A percentile compares a stretch with the other conserved stretches of the same genome.
These are phyloP conservation scores for Phytophthora boehmeriae DNA, from an alignment of 352 stramenopile species.

Conservation along the genomic window DNA sequence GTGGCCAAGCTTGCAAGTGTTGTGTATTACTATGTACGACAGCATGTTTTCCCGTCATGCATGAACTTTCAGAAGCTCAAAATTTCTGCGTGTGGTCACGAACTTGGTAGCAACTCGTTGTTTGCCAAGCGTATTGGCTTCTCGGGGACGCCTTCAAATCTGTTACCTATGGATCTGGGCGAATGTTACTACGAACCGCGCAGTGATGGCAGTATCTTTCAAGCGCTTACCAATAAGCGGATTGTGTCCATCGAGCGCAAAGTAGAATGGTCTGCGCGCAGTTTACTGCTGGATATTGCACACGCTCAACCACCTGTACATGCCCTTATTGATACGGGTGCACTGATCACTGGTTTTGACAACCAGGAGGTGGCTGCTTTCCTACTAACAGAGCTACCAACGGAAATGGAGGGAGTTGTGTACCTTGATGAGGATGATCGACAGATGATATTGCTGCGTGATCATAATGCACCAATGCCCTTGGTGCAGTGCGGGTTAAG, in stretches of 20 bases:
- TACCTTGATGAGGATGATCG: conserved; percentile 90
- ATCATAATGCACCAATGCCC: conserved; percentile 94
- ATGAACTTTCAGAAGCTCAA: conserved; percentile 99
- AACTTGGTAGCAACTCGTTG: conserved; percentile 98
- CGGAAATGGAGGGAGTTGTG: conserved; percentile 90
- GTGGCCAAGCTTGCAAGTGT: conserved; percentile 94
- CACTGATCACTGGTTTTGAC: conserved; percentile 90
- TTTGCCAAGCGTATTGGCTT: conserved; percentile 98
- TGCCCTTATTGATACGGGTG: conserved; percentile 91
- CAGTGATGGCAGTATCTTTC: conserved; percentile 98
- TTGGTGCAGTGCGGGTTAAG: conserved; percentile 90
- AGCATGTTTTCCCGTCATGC: conserved; percentile 98
- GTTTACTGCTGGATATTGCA: conserved; percentile 82
- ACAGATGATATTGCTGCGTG: conserved; percentile 93
- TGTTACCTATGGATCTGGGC: conserved; percentile 98
- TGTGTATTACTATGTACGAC: conserved; percentile 98
- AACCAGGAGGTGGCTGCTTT: conserved; percentile 90
- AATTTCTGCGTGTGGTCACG: conserved; percentile 98
- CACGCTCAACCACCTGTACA: conserved; percentile 76
- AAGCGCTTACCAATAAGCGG: conserved; percentile 94
- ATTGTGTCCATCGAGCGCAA: conserved; percentile 91
- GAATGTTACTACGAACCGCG: conserved; percentile 98
- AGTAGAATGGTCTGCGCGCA: conserved; percentile 79
- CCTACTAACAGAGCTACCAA: conserved; percentile 76
- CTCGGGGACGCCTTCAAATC: conserved; percentile 98